These are phyloP conservation scores for Arthrobotrys pseudoclavata DNA, from an alignment of 2,329 filamentous ascomycete species.

Conservation along the genomic window DNA sequence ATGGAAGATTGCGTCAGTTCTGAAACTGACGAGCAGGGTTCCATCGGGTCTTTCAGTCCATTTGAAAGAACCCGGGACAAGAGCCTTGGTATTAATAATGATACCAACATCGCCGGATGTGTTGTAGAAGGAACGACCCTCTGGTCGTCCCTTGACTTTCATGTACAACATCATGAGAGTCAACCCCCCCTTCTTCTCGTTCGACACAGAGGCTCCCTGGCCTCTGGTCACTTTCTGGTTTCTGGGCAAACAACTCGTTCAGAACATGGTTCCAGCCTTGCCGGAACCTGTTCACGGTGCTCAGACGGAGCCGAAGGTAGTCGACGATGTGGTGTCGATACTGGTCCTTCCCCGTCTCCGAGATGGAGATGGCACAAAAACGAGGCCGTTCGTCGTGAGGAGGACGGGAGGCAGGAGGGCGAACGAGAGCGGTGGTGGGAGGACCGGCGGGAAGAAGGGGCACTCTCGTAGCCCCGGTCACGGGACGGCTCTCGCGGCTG, in stretches of 20 bases:
- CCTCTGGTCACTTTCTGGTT: neutral
- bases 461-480: conserved; percentile 22
- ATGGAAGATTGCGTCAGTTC: neutral
- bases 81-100: conserved; percentile 26
- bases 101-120: conserved; percentile 41
- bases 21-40: conserved; percentile 14
- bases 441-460: neutral
- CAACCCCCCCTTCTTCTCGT: neutral
- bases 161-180: conserved; percentile 49
- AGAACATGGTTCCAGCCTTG: conserved; percentile 15
- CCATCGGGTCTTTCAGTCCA: conserved; percentile 26
- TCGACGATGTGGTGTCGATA: conserved; percentile 12
- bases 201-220: neutral
- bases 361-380: conserved; percentile 33
- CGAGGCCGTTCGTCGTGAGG: neutral
- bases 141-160: conserved; percentile 14
- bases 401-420: neutral
- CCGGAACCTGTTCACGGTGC: conserved; percentile 22
- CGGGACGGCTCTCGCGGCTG: conserved; percentile 19
- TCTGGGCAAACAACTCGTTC: conserved; percentile 30
- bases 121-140: conserved; percentile 26
- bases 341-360: conserved; percentile 17
- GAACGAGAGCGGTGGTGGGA: neutral
- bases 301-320: conserved; percentile 27
- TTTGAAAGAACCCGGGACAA: conserved; percentile 12